A percentile compares a stretch with the other conserved stretches of the same genome.
Conservation (phyloP, 805 yeast species). For the Pichia ethanolica region DNA sequence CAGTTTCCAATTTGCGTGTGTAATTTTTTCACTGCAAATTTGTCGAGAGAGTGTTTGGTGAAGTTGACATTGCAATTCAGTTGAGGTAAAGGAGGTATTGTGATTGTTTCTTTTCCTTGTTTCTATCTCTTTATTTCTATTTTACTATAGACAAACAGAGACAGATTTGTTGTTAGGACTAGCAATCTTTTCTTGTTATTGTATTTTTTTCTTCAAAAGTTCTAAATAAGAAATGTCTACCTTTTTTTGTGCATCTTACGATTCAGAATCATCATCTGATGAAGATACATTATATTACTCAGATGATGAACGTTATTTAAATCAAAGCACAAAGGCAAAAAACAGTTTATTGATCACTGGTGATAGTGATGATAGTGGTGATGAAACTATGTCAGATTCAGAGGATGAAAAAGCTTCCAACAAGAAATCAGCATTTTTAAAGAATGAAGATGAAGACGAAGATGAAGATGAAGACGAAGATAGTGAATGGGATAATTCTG, state of each 20-base stretch:
- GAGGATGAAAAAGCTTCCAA: constrained; percentile 3
- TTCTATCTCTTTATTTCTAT: too few relatives aligned
- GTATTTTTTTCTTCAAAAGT: too few relatives aligned
- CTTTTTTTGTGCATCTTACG: constrained; percentile 66
- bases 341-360: constrained; percentile 4
- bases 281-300: constrained; percentile 47
- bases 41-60: too few relatives aligned
- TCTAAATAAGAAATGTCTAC: constrained; percentile 57
- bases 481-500: constrained; percentile 30
- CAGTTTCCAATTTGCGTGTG: too few relatives aligned
- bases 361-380: constrained; percentile 8
- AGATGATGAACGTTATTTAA: constrained; percentile 47
- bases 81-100: too few relatives aligned
- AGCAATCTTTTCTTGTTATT: too few relatives aligned
- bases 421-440: constrained; percentile 1
- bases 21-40: too few relatives aligned
- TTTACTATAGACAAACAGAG: too few relatives aligned
- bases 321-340: constrained; percentile 13
- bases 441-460: constrained; percentile 1
- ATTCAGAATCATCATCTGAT: constrained; percentile 46
- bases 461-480: constrained; percentile 23
- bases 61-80: too few relatives aligned
- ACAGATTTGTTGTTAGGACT: too few relatives aligned
- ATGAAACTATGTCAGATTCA: constrained; percentile 9
- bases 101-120: too few relatives aligned